Conservation (phyloP, 1,139 yeast species). For the Debaryomyces singareniensis region DNA sequence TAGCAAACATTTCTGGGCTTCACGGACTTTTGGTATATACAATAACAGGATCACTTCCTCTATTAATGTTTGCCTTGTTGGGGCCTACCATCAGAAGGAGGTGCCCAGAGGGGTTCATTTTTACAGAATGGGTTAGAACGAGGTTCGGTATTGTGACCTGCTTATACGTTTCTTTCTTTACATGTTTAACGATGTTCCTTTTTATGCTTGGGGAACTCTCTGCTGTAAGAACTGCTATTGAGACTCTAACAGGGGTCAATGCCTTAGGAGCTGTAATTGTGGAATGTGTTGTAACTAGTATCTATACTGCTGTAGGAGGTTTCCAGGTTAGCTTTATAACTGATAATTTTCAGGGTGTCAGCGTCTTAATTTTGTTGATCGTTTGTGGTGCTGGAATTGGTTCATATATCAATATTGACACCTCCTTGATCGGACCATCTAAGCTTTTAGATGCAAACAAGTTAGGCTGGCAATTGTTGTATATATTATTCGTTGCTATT, state of each 20-base stretch:
- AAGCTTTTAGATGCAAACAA: conserved; percentile 58
- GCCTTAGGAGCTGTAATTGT: conserved; percentile 81
- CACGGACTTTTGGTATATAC: conserved; percentile 85
- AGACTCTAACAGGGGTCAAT: conserved; percentile 69
- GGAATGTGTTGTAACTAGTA: conserved; percentile 81
- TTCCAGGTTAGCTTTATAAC: conserved; percentile 85
- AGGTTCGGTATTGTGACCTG: conserved; percentile 72
- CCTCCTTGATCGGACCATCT: conserved; percentile 54
- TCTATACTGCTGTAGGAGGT: conserved; percentile 87
- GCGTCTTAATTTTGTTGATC: conserved; percentile 60
- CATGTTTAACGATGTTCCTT: conserved; percentile 78
- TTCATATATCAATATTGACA: conserved; percentile 64
- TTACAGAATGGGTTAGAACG: conserved; percentile 91
- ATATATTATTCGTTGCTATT: conserved; percentile 79
- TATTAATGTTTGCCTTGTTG: conserved; percentile 69
- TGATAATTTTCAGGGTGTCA: conserved; percentile 78
- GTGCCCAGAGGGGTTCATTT: conserved; percentile 86
- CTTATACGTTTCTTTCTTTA: conserved; percentile 71
- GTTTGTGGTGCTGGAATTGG: conserved; percentile 82
- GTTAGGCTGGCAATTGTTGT: conserved; percentile 85
- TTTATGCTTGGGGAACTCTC: conserved; percentile 87
- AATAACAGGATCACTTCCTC: conserved; percentile 77
- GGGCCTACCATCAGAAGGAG: conserved; percentile 76
- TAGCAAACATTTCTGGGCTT: conserved; percentile 79
- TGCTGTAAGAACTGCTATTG: conserved; percentile 70